phyloP scores from a whole-genome alignment of 1,284 basidiomycete species.

The Ganoderma lingzhi region DNA sequence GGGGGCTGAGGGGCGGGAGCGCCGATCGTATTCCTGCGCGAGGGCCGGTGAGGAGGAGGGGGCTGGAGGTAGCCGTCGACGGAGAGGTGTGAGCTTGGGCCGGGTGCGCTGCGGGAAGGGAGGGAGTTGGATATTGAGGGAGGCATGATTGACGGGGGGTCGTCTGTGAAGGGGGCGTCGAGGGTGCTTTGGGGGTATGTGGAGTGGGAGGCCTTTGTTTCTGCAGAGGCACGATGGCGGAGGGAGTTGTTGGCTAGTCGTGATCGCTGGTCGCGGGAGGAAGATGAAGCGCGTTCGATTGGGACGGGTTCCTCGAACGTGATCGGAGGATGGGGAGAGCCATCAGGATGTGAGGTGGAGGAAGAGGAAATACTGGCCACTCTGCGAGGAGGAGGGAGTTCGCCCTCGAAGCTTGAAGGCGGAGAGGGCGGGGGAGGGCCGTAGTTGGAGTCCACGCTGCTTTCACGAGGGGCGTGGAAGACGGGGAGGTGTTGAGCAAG shows the following conservation, averaged over 20 bases:
- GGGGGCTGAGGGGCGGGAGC: slow-evolving; percentile 19
- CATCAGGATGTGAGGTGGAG: slow-evolving; percentile 31
- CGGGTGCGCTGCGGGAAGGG: slow-evolving; percentile 20
- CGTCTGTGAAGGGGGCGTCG: slow-evolving; percentile 34
- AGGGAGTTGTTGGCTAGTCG: slow-evolving; percentile 22
- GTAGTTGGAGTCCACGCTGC: slow-evolving; percentile 40
- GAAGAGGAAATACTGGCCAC: slow-evolving; percentile 14
- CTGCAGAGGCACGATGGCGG: slow-evolving; percentile 54
- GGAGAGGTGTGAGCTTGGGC: slow-evolving; percentile 42
- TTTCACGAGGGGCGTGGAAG: slow-evolving; percentile 32
- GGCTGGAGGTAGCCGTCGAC: slow-evolving; percentile 62
- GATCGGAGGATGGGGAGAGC: slow-evolving; percentile 29
- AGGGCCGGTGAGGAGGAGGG: slow-evolving; percentile 50
- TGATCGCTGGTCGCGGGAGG: slow-evolving; percentile 34
- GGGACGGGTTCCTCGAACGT: slow-evolving; percentile 47
- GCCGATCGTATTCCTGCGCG: slow-evolving; percentile 64
- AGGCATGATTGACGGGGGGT: slow-evolving; percentile 22
- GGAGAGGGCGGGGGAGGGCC: slow-evolving; percentile 75
- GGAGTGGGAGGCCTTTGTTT: slow-evolving; percentile 49
- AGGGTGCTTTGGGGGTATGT: slow-evolving; percentile 29
- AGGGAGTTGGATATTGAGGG: slow-evolving; percentile 24
- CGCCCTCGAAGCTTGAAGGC: slow-evolving; percentile 63
- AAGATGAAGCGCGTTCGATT: slow-evolving; percentile 40
- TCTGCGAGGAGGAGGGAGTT: slow-evolving; percentile 29
- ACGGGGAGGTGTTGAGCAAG: slow-evolving; percentile 45